phyloP scores from a whole-genome alignment of 78 protist genomes.

The Planoprotostelium fungivorum region DNA sequence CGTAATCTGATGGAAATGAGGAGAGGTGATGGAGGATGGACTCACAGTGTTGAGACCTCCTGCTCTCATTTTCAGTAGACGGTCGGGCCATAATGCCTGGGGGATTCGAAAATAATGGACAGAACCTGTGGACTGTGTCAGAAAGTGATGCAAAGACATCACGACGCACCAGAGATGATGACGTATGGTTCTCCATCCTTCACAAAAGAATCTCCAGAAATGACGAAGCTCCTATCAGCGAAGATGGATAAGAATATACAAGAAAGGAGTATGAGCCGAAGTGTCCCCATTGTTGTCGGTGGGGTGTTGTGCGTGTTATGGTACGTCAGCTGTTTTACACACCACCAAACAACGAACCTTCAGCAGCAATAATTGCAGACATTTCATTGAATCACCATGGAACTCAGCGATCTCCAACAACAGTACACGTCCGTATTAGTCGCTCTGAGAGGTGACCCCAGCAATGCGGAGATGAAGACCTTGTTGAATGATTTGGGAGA shows the following conservation, averaged over 20 bases:
- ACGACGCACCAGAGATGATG: constrained; percentile 24
- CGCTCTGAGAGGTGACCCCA: neutral
- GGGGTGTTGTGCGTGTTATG: too few species aligned
- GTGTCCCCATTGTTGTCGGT: too few species aligned
- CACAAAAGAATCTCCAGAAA: neutral
- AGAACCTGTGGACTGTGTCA: constrained; percentile 3
- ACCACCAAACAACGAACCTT: too few species aligned
- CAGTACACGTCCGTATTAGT: neutral
- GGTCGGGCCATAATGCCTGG: constrained; percentile 16
- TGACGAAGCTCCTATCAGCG: neutral
- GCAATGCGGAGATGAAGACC: neutral
- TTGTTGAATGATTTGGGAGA: neutral
- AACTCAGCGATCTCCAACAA: neutral
- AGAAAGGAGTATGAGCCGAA: too few species aligned
- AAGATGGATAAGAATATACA: too few species aligned
- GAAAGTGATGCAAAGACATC: neutral
- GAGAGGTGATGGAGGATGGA: neutral
- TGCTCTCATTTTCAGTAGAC: constrained; percentile 18
- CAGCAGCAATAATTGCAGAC: too few species aligned
- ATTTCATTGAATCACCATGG: too few species aligned
- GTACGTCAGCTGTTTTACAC: too few species aligned
- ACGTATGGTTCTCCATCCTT: constrained; percentile 11
- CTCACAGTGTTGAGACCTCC: constrained; percentile 25
- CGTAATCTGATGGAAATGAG: constrained; percentile 4
- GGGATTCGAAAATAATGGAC: constrained; percentile 30